These are phyloP conservation scores for Thyridium curvatum DNA, from an alignment of 2,329 filamentous ascomycete genomes.

Conservation along the genomic window DNA sequence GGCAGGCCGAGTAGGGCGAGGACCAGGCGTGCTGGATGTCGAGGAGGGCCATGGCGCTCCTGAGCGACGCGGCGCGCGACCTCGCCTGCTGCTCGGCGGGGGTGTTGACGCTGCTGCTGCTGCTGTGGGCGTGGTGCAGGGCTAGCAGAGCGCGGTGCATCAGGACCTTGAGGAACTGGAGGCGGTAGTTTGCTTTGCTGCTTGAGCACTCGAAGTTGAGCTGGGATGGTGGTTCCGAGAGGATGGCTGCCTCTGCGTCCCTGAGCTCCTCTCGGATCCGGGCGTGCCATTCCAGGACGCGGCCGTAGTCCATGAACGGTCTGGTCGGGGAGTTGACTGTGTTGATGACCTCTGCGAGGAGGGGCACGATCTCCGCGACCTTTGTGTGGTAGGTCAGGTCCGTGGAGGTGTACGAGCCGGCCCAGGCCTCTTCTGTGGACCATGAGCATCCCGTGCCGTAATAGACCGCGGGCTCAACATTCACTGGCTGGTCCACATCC, in stretches of 20 bases:
- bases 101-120: background rate
- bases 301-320: conserved; percentile 24
- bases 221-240: background rate
- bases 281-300: conserved; percentile 31
- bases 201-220: background rate
- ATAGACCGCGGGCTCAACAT: conserved; percentile 6
- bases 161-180: conserved; percentile 13
- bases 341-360: conserved; percentile 11
- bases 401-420: conserved; percentile 3
- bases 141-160: conserved; percentile 14
- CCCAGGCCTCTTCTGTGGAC: no score
- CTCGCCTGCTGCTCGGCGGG: conserved; percentile 18
- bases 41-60: conserved; percentile 13
- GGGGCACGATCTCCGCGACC: conserved; percentile 11
- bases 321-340: conserved; percentile 13
- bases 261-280: conserved; percentile 11
- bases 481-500: conserved; percentile 13
- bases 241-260: conserved; percentile 7
- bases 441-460: no score
- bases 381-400: conserved; percentile 14
- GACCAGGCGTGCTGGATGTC: conserved; percentile 12
- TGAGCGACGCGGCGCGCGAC: conserved; percentile 8
- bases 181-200: conserved; percentile 5
- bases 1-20: background rate
- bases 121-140: conserved; percentile 12